Evolutionary conservation across 305 asterid species (phyloP), one percentile per base, ranked within the genome.

Genomic region (Fraxinus ornus): DNA sequence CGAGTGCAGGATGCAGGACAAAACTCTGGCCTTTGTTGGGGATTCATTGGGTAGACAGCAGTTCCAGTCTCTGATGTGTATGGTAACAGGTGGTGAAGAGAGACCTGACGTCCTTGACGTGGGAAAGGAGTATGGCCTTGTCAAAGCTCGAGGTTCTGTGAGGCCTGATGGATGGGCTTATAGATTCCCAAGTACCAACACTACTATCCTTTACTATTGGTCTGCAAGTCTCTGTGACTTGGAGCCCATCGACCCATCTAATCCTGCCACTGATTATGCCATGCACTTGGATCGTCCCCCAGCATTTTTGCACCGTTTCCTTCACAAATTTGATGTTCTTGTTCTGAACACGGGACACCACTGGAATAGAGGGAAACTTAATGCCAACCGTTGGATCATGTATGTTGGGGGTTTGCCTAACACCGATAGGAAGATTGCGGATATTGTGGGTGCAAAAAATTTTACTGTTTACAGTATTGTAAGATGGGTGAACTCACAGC

Each of bases 121-220:
- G 44, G 98, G 98, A 19, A 81, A 70, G 4, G 94, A 94, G 81
- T 95, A 89, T n/a, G 98, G 99, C 74, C 97, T 94, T 32, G 91
- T 94, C 30, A 91, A 90, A 88, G 91, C 96, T 83, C 95, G 82
- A 78, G 94, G 93, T 68, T 93, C 99, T 24, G 82, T 77, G 4
- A 88, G 98, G 44, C 98, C 99, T 10, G 97, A 95, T 84, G 99
- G 99, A 76, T 95, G 98, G 99, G 99, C 95, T 81, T 95, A 92
- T 78, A 88, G 93, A 22, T 92, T 95, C 81, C 95, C 96, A 13
- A 82, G 52, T 47, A 90, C 97, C 82, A 92, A 95, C 84, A 93
- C 97, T 49, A 95, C 99, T 22, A 84, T 95, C 83, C 95, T 94
- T 70, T 95, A 92, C 89, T 94, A 95, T 74, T 95, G 99, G 99